Base-by-base conservation (phyloP, 208 protist genomes). In the Leishmania major region DNA sequence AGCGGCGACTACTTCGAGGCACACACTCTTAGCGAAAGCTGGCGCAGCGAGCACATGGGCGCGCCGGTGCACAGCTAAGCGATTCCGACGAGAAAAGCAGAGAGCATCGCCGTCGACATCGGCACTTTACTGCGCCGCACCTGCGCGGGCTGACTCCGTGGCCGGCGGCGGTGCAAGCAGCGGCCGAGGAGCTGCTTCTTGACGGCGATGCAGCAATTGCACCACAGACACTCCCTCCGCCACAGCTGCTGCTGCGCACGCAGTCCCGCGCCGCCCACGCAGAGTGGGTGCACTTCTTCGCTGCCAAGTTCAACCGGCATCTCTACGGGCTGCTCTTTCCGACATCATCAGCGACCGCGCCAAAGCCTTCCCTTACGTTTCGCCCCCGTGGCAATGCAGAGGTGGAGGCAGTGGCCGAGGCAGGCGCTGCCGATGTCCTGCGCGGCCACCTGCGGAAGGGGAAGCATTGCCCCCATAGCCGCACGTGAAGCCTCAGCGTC, bases 231-330 rank as follows among this genome's bases (percentile, higher is more conserved):
- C 59, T 31, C 59, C 59, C 59, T 31, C n/a, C 59, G 13, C 59
- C 59, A 1, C 28, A 35, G 28, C 76, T 84, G 69, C 55, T 84
- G 69, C 81, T 80, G 22, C 80, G 76, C 4, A 87, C 87, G 35
- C 57, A 76, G 31, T 87, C 82, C 35, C 62, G 70, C 69, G 78
- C 88, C 62, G 82, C 79, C n/a, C 86, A 87, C 49, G 78, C 64
- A 72, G 84, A 87, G 81, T 93, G 90, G 90, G 85, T 82, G n/a
- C 87, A 91, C 78, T 88, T 81, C 77, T 75, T 91, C 51, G 85
- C 88, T 57, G 80, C 84, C 74, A 79, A 77, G 40, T 91, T 93
- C 67, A 87, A 93, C 73, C 69, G 75, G 1, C 85, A 85, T 43
- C 79, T 93, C 40, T 93, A 91, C 70, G 49, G 45, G 7, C 72